Conservation (phyloP, 2,329 filamentous ascomycete genomes). For the Cladobotryum mycophilum region DNA sequence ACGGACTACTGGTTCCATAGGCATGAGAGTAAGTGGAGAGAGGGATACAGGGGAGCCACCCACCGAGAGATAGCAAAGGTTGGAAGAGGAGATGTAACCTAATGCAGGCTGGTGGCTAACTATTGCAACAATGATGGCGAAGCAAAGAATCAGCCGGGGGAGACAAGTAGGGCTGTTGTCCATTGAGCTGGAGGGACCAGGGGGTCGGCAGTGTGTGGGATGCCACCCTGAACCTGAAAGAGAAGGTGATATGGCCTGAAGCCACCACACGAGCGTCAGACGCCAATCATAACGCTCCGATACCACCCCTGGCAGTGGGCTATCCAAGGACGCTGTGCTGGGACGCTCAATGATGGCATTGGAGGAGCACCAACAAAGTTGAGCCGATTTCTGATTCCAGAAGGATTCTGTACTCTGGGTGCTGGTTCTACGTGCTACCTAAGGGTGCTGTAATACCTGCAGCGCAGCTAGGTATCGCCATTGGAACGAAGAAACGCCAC, state of each 20-base stretch:
- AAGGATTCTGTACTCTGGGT: conserved; percentile 19
- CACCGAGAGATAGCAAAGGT: conserved; percentile 8
- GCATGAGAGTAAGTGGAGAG: conserved; percentile 11
- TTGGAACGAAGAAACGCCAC: conserved; percentile 7
- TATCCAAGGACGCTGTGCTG: conserved; percentile 15
- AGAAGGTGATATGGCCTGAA: conserved; percentile 30
- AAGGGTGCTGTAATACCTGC: conserved; percentile 2
- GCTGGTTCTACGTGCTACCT: not conserved
- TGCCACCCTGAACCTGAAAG: conserved; percentile 29
- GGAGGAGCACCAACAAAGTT: conserved; percentile 8
- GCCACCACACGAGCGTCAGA: conserved; percentile 22
- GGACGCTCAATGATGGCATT: conserved; percentile 12
- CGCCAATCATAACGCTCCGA: conserved; percentile 27
- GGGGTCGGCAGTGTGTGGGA: conserved; percentile 23
- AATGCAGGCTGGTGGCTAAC: conserved; percentile 16
- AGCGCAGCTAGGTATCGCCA: conserved; percentile 2
- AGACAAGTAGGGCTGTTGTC: conserved; percentile 16
- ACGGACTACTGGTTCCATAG: not conserved
- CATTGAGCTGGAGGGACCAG: conserved; percentile 20
- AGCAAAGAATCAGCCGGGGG: conserved; percentile 13
- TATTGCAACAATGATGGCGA: conserved; percentile 15
- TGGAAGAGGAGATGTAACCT: conserved; percentile 18
- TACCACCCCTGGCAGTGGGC: conserved; percentile 16
- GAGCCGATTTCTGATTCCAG: conserved; percentile 19
- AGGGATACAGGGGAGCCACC: conserved; percentile 13